Evolutionary conservation across 2,329 filamentous ascomycete genomes (phyloP).

Genomic region (Sarocladium brachiariae): DNA sequence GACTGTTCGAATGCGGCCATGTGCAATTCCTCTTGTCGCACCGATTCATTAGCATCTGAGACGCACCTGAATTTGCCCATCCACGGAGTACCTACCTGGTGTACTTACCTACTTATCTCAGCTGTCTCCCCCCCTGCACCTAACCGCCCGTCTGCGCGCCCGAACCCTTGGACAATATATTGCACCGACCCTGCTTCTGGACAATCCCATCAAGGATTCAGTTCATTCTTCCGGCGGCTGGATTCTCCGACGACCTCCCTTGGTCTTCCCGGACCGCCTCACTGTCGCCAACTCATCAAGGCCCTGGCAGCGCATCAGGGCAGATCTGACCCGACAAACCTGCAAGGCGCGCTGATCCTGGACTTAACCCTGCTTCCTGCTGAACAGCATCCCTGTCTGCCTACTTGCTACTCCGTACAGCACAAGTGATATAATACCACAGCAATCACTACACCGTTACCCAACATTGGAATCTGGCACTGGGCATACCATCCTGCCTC

Average conservation of each 20-base stretch:
- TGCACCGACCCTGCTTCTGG: too few relatives aligned
- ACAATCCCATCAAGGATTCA: constrained; percentile 1
- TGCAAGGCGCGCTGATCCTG: too few relatives aligned
- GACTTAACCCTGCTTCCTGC: background rate
- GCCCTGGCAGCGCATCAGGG: background rate
- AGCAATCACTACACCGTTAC: too few relatives aligned
- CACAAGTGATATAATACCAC: too few relatives aligned
- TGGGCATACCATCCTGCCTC: background rate
- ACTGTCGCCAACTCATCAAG: background rate
- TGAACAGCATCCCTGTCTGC: background rate
- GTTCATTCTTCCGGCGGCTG: constrained; percentile 9
- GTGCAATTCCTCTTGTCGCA: constrained; percentile 1
- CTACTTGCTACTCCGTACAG: too few relatives aligned
- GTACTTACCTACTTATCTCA: too few relatives aligned
- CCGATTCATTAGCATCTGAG: constrained; percentile 1
- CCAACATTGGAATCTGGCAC: too few relatives aligned
- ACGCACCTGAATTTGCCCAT: too few relatives aligned
- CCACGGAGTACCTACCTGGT: too few relatives aligned
- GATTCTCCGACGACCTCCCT: background rate
- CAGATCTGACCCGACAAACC: too few relatives aligned
- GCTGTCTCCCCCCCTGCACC: background rate
- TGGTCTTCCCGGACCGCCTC: background rate
- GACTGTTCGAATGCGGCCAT: background rate
- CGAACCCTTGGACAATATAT: too few relatives aligned
- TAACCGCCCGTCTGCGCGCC: background rate